Evolutionary conservation across 768 basidiomycete genomes (phyloP), one percentile per base, ranked within the genome.

Genomic region (Rubroboletus pulcherrimus): DNA sequence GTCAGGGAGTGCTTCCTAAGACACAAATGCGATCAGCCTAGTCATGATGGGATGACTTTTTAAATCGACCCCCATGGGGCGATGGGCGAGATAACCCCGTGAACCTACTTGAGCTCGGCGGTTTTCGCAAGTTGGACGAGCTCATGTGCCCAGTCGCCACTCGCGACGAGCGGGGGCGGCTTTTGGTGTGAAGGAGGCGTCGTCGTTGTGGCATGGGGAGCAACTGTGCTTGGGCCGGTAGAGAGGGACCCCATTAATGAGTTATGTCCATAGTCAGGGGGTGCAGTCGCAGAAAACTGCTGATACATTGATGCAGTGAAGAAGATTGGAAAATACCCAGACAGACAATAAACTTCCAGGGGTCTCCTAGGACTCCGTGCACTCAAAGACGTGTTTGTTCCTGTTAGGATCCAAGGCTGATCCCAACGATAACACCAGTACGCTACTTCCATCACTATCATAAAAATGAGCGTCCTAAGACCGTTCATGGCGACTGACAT

Each of bases 401-500:
- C 6, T 70, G 69, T 70, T 70, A 71, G 66, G 62, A 72, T 69
- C 58, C 42, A 54, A 50, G 29, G 35, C 24, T 12, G 30, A 30
- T 15, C 17, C n/a, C 11, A 34, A 8, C 33, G 46, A 47, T 47
- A 47, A 47, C 44, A 29, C 19, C 21, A 21, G 1, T 21, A 47
- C 29, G n/a, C 26, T 26, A 26, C 26, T 5, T 26, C 26, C 26
- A 26, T 26, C 26, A 26, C 26, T 26, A 5, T 26, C 26, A 26
- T 26, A 26, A 76, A 58, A n/a, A 97, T 97, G 94, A 93, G 91
- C 69, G 73, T 94, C 54, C 75, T 90, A 1, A 81, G 94, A 46
- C 87, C 93, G 15, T 95, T 97, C 78, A 81, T 82, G 69, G 91
- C 93, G 11, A 83, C 85, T 0, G 94, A 98, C 72, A 81, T 96